These are phyloP conservation scores for Colletotrichum incanum DNA, from an alignment of 2,329 filamentous ascomycete species.

Conservation along the genomic window DNA sequence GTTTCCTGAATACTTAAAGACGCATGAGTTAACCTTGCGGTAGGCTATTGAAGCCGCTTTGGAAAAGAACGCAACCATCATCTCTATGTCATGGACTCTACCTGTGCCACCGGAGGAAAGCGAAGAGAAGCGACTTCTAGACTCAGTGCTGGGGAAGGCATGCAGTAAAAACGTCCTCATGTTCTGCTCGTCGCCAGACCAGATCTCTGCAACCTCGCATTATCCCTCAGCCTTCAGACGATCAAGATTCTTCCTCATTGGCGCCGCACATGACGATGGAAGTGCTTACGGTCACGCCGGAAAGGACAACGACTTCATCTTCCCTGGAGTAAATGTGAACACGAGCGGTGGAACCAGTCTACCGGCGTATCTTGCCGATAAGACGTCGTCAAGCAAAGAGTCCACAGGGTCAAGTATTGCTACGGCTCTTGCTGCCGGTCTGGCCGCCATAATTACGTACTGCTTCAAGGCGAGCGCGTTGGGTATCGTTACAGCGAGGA, in stretches of 20 bases:
- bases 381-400: conserved; percentile 4
- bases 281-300: conserved; percentile 44
- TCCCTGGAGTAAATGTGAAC: conserved; percentile 49
- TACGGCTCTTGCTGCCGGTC: conserved; percentile 51
- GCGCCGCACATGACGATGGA: conserved; percentile 47
- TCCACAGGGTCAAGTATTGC: conserved; percentile 48
- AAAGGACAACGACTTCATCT: conserved; percentile 48
- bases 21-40: neutral
- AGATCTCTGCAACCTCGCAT: conserved; percentile 43
- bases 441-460: conserved; percentile 52
- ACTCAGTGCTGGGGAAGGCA: conserved; percentile 45
- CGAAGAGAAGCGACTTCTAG: conserved; percentile 6
- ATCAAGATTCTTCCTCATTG: conserved; percentile 48
- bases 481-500: conserved; percentile 33
- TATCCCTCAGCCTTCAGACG: conserved; percentile 42
- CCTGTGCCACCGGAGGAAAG: conserved; percentile 42
- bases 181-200: conserved; percentile 56
- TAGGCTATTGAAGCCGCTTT: conserved; percentile 46
- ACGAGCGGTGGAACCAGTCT: neutral
- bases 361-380: neutral
- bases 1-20: neutral
- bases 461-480: conserved; percentile 46
- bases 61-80: conserved; percentile 47
- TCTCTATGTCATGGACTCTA: conserved; percentile 52
- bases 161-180: conserved; percentile 51